Percentiles rank a stretch among this genome's conserved stretches.
Evolutionary conservation across 2,329 filamentous ascomycete genomes (phyloP).

Genomic region (Escovopsis sp.): DNA sequence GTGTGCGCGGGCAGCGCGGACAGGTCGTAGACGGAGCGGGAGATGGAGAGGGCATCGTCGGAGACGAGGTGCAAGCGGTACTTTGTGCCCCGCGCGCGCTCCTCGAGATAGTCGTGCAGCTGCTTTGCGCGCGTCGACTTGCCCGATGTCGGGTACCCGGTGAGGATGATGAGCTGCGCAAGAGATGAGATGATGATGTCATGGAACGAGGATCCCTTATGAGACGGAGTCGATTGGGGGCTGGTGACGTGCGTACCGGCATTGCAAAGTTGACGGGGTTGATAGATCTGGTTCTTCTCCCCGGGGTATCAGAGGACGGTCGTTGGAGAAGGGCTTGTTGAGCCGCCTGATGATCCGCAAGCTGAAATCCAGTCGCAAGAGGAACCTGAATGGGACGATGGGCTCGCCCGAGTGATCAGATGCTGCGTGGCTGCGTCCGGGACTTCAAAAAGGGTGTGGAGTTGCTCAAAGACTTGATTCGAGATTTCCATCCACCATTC

Average conservation of each 20-base stretch:
- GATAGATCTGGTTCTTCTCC: neutral
- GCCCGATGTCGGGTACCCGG: constrained; percentile 52
- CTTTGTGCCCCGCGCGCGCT: constrained; percentile 35
- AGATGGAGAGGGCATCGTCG: constrained; percentile 55
- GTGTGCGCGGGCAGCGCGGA: constrained; percentile 42
- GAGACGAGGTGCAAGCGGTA: constrained; percentile 62
- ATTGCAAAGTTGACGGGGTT: constrained; percentile 4
- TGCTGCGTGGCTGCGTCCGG: no score
- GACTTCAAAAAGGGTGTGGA: no score
- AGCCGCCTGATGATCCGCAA: no score
- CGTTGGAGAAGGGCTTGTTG: no score
- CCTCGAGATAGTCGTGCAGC: constrained; percentile 48
- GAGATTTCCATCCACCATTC: no score
- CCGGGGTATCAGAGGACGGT: no score
- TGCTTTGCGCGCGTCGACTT: constrained; percentile 53
- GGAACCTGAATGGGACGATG: no score
- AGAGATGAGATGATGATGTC: constrained; percentile 1
- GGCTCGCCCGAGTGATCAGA: no score
- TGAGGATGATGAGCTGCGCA: constrained; percentile 48
- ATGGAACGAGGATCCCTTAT: neutral
- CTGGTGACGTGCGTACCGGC: constrained; percentile 7
- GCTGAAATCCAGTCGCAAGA: no score
- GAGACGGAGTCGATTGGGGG: neutral
- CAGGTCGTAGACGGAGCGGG: constrained; percentile 57
- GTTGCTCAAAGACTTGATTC: no score